A percentile compares a stretch with the other conserved stretches of the same genome.
Conservation (phyloP, 768 basidiomycete species). For the Tremella fuciformis region DNA sequence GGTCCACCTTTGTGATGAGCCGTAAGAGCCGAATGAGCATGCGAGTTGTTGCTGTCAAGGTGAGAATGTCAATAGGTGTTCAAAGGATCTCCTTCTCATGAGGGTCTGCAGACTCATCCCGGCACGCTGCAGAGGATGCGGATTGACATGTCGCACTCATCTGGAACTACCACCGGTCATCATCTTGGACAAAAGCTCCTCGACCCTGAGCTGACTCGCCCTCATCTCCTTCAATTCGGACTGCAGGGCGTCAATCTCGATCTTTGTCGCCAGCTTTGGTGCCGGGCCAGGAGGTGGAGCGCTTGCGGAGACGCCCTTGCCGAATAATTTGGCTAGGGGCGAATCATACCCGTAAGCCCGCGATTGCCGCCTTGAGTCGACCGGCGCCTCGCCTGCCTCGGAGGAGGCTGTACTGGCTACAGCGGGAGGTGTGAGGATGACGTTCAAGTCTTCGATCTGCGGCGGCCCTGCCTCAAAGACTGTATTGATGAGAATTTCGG, state of each 20-base stretch:
- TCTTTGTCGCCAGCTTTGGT: conserved; percentile 1
- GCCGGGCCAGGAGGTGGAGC: conserved; percentile 3
- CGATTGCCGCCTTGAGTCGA: background rate
- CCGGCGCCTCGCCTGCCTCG: conserved; percentile 6
- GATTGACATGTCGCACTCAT: conserved; percentile 10
- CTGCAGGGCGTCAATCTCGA: conserved; percentile 32
- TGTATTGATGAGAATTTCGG: conserved; percentile 38
- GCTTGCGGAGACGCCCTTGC: conserved; percentile 6
- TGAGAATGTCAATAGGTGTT: too few relatives aligned
- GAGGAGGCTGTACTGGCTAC: conserved; percentile 9
- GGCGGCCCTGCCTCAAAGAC: conserved; percentile 39
- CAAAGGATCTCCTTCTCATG: too few relatives aligned
- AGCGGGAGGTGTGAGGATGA: conserved; percentile 21
- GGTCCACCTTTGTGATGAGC: too few relatives aligned
- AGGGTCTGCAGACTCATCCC: too few relatives aligned
- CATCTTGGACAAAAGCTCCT: conserved; percentile 40
- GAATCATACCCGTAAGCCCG: conserved; percentile 14
- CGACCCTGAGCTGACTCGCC: conserved; percentile 43
- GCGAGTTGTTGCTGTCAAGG: too few relatives aligned
- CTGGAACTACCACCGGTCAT: conserved; percentile 29
- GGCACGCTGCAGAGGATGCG: background rate
- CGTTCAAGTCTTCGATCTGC: background rate
- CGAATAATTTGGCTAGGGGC: conserved; percentile 42
- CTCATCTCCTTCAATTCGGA: conserved; percentile 39
- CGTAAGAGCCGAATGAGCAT: too few relatives aligned